These are phyloP conservation scores for Verticillium zaregamsianum DNA, from an alignment of 2,329 filamentous ascomycete genomes.

Conservation along the genomic window DNA sequence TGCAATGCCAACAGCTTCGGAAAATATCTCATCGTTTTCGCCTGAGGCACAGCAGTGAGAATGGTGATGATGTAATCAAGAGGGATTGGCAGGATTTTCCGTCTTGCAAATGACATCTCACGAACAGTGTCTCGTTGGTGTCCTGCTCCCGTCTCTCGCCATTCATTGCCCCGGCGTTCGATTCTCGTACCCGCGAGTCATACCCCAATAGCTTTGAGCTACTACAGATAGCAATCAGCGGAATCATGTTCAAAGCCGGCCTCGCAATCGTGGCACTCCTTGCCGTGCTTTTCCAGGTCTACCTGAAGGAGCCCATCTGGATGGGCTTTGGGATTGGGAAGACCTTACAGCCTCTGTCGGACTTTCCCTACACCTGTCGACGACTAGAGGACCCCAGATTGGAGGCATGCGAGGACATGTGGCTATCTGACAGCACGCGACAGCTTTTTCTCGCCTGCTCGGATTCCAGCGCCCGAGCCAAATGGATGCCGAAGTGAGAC, in stretches of 20 bases:
- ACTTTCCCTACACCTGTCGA: conserved; percentile 24
- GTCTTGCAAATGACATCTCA: too few relatives aligned
- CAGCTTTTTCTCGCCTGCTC: conserved; percentile 26
- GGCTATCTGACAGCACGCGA: conserved; percentile 22
- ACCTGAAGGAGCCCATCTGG: conserved; percentile 14
- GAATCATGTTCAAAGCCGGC: conserved; percentile 7
- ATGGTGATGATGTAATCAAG: not conserved
- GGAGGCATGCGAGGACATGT: conserved; percentile 26
- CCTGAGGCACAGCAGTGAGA: not conserved
- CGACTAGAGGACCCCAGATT: conserved; percentile 20
- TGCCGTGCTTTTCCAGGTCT: conserved; percentile 13
- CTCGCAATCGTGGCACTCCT: conserved; percentile 11
- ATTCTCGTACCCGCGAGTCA: not conserved
- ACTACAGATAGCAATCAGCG: not conserved
- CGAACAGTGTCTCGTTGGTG: too few relatives aligned
- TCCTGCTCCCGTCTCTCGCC: not conserved
- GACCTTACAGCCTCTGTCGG: conserved; percentile 18
- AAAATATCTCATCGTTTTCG: not conserved
- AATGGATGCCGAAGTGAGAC: conserved; percentile 21
- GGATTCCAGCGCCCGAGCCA: conserved; percentile 5
- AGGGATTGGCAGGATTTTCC: not conserved
- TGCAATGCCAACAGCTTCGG: too few relatives aligned
- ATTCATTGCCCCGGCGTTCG: not conserved
- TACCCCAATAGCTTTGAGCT: not conserved
- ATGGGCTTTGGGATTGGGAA: conserved; percentile 18